Percentiles rank a stretch among this genome's conserved stretches.
These are phyloP conservation scores for Wickerhamomyces rabaulensis DNA, from an alignment of 805 yeast species.

Conservation along the genomic window DNA sequence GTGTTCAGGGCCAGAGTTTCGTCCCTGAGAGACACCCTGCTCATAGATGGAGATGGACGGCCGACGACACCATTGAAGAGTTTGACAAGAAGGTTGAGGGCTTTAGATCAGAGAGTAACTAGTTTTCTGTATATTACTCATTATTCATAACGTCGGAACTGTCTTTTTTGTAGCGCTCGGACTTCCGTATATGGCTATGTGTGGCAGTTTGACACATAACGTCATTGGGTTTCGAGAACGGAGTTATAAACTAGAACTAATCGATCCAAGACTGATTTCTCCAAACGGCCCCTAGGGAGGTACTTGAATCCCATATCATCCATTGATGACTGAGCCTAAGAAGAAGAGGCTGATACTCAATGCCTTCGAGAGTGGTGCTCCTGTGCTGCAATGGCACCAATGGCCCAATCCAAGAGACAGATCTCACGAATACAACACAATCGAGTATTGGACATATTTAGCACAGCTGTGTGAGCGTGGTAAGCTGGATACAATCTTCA, in stretches of 20 bases:
- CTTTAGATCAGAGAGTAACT: slow-evolving; percentile 1
- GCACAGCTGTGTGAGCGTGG: slow-evolving; percentile 31
- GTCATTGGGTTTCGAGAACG: too few species aligned
- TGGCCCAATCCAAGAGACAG: slow-evolving; percentile 2
- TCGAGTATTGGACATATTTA: slow-evolving; percentile 30
- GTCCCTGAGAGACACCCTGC: slow-evolving; percentile 5
- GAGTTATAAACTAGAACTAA: too few species aligned
- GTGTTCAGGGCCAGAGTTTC: slow-evolving; percentile 7
- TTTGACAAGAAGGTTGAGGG: slow-evolving; percentile 12
- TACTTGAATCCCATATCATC: too few species aligned
- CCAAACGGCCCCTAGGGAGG: too few species aligned
- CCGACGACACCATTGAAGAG: neutral
- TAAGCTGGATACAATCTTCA: slow-evolving; percentile 28
- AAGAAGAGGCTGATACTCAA: slow-evolving; percentile 26
- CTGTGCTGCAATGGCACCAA: slow-evolving; percentile 1
- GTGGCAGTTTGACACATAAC: too few species aligned
- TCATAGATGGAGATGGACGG: slow-evolving; percentile 11
- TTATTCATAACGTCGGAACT: too few species aligned
- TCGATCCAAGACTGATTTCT: too few species aligned
- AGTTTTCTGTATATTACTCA: neutral
- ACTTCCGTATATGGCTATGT: too few species aligned
- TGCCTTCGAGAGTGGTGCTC: slow-evolving; percentile 32
- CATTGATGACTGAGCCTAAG: too few species aligned
- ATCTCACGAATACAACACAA: neutral
- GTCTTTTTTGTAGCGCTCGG: too few species aligned